Percentiles rank a stretch among this genome's conserved stretches.
phyloP scores from a whole-genome alignment of 352 stramenopile species.

The Globisporangium spinosum region DNA sequence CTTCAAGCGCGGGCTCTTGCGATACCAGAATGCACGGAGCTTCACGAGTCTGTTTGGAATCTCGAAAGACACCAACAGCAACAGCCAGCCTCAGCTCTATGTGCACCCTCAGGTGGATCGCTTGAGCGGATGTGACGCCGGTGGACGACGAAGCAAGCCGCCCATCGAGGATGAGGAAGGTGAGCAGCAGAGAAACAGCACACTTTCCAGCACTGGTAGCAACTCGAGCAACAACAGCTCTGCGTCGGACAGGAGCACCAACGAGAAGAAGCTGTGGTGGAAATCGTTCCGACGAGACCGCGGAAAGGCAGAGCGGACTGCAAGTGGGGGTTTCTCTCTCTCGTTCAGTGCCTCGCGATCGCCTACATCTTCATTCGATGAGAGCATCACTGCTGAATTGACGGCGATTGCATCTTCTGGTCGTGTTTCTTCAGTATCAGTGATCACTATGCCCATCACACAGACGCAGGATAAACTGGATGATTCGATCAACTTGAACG shows the following conservation, averaged over 20 bases:
- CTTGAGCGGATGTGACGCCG: constrained; percentile 24
- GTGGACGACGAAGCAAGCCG: constrained; percentile 27
- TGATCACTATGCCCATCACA: constrained; percentile 11
- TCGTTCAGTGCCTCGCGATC: constrained; percentile 33
- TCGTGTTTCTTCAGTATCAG: constrained; percentile 8
- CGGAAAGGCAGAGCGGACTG: constrained; percentile 54
- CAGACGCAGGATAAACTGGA: constrained; percentile 41
- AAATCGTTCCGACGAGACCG: constrained; percentile 58
- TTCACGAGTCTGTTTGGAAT: constrained; percentile 65
- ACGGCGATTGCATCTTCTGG: constrained; percentile 9
- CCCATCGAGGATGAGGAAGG: constrained; percentile 19
- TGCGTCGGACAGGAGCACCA: constrained; percentile 39
- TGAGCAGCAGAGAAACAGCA: constrained; percentile 17
- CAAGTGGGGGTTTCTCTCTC: constrained; percentile 58
- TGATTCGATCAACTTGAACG: constrained; percentile 52
- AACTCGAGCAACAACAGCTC: constrained; percentile 28
- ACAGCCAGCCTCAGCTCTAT: constrained; percentile 41
- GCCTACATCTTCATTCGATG: constrained; percentile 24
- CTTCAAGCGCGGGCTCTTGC: constrained; percentile 63
- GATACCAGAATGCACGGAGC: constrained; percentile 67
- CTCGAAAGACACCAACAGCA: constrained; percentile 33
- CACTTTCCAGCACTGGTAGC: constrained; percentile 14
- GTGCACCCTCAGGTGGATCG: constrained; percentile 33
- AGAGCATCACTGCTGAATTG: constrained; percentile 14
- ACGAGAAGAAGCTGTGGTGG: constrained; percentile 74